These are phyloP conservation scores for Panellus pusillus DNA, from an alignment of 768 basidiomycete species.

Conservation along the genomic window DNA sequence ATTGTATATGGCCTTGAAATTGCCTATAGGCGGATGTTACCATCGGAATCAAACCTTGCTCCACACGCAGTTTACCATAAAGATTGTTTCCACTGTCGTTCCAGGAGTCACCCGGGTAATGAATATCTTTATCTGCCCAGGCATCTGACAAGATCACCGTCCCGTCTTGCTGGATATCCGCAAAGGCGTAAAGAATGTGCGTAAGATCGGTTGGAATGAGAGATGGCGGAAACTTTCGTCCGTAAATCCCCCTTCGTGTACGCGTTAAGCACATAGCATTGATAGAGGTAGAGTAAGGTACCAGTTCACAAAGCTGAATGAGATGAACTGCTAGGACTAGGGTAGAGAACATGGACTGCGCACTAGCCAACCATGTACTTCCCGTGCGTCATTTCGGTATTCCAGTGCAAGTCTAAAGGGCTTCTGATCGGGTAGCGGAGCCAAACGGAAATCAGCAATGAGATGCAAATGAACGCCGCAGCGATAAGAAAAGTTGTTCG, in stretches of 20 bases:
- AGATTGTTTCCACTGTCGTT: constrained; percentile 87
- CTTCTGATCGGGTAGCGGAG: constrained; percentile 4
- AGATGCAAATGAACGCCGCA: constrained; percentile 2
- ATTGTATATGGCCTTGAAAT: constrained; percentile 90
- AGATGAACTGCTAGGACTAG: not conserved
- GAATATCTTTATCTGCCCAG: constrained; percentile 98
- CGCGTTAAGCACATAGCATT: not conserved
- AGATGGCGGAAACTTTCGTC: constrained; percentile 85
- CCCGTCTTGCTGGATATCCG: constrained; percentile 82
- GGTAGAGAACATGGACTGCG: constrained; percentile 29
- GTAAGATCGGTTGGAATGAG: constrained; percentile 86
- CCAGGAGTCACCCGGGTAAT: constrained; percentile 95
- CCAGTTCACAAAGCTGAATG: constrained; percentile 75
- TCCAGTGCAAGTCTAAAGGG: constrained; percentile 11
- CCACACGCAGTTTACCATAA: constrained; percentile 46
- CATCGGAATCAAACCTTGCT: no score
- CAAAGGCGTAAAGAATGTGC: constrained; percentile 95
- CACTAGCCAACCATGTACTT: constrained; percentile 85
- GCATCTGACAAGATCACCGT: constrained; percentile 86
- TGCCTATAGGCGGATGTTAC: constrained; percentile 37
- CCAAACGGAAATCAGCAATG: constrained; percentile 4
- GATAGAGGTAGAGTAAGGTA: constrained; percentile 23
- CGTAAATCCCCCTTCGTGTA: constrained; percentile 85
- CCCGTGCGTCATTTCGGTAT: constrained; percentile 39
- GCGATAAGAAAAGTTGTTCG: not conserved